Percentiles rank a stretch among this genome's conserved stretches.
Evolutionary conservation across 805 yeast species (phyloP).

Genomic region (Danielia oregonensis): DNA sequence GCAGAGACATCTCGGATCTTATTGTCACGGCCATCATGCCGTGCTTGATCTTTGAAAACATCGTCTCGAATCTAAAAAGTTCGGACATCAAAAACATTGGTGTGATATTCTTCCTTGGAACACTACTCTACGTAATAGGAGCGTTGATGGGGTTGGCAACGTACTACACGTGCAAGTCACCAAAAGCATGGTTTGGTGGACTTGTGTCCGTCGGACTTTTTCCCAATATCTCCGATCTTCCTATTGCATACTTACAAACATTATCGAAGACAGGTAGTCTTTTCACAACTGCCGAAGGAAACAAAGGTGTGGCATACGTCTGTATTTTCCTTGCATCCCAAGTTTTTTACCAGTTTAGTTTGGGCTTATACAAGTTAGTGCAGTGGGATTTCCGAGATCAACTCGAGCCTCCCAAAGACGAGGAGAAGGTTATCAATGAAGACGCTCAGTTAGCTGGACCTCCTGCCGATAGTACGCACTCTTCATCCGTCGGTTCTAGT

Average conservation of each 20-base stretch:
- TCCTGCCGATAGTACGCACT: no score
- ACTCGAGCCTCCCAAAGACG: slow-evolving; percentile 4
- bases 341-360: slow-evolving; percentile 63
- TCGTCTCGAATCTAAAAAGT: slow-evolving; percentile 62
- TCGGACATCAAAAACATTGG: slow-evolving; percentile 71
- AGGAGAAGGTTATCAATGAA: not conserved
- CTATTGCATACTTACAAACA: slow-evolving; percentile 79
- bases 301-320: slow-evolving; percentile 78
- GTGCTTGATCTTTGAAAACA: slow-evolving; percentile 68
- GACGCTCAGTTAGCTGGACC: no score
- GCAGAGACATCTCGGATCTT: slow-evolving; percentile 66
- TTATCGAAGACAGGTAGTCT: slow-evolving; percentile 56
- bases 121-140: slow-evolving; percentile 51
- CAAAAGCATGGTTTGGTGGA: slow-evolving; percentile 76
- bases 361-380: slow-evolving; percentile 69
- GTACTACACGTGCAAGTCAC: slow-evolving; percentile 53
- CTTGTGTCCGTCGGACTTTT: slow-evolving; percentile 66
- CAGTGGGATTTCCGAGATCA: slow-evolving; percentile 62
- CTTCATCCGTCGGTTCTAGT: no score
- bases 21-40: slow-evolving; percentile 71
- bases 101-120: slow-evolving; percentile 47
- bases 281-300: slow-evolving; percentile 57
- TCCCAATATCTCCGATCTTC: slow-evolving; percentile 79
- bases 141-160: slow-evolving; percentile 42
- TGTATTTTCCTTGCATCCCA: slow-evolving; percentile 73